A percentile compares a stretch with the other conserved stretches of the same genome.
Conservation (phyloP, 495 filamentous ascomycete species). For the Hypoxylon perforatum region DNA sequence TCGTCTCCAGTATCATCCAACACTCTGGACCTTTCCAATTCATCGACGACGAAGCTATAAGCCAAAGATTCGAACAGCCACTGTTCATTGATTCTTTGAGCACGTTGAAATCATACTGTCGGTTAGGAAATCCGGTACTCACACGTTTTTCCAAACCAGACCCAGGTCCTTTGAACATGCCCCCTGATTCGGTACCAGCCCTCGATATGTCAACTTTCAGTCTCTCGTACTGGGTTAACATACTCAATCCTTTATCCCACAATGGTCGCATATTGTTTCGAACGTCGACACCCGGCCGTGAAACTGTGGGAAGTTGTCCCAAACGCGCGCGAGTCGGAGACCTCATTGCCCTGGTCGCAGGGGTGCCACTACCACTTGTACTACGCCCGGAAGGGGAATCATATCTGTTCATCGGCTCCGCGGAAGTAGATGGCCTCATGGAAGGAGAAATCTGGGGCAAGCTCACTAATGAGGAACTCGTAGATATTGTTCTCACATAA, state of each 20-base stretch:
- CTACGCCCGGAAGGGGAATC: slow-evolving; percentile 7
- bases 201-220: slow-evolving; percentile 1
- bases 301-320: slow-evolving; percentile 3
- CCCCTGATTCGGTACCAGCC: background rate
- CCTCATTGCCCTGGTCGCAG: slow-evolving; percentile 6
- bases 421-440: slow-evolving; percentile 21
- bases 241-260: slow-evolving; percentile 3
- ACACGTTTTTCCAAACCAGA: slow-evolving; percentile 5
- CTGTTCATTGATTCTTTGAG: background rate
- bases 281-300: background rate
- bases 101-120: slow-evolving; percentile 1
- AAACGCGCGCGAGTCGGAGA: background rate
- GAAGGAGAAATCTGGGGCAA: slow-evolving; percentile 1
- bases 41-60: slow-evolving; percentile 11
- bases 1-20: slow-evolving; percentile 8
- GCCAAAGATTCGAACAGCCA: background rate
- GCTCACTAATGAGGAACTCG: background rate
- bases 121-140: background rate
- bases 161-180: background rate
- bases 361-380: slow-evolving; percentile 9
- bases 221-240: slow-evolving; percentile 1
- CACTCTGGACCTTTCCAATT: slow-evolving; percentile 7
- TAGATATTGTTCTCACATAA: background rate
- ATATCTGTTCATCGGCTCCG: slow-evolving; percentile 9
- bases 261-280: slow-evolving; percentile 1